Base-by-base conservation (phyloP, 805 yeast species). In the Pichia membranifaciens region DNA sequence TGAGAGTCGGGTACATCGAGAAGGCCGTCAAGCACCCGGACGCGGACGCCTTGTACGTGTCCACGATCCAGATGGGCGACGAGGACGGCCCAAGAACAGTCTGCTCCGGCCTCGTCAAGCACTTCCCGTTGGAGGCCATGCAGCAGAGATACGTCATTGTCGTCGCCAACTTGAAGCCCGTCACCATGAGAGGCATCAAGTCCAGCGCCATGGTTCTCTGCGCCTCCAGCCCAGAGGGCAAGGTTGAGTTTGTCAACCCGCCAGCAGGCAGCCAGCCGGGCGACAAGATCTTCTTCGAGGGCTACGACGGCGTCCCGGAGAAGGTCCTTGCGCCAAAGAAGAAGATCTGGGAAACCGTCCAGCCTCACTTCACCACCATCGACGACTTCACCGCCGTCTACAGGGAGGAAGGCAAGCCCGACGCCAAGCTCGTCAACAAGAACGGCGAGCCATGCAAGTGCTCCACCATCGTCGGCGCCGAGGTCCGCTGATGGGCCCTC, bases 21-120 rank as follows among this genome's bases (percentile, higher is more conserved):
- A 93, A 95, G 73, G 96, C 97, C 45, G 75, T 87, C 62, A 87
- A 87, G 68, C 99, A 93, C 72, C 99, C 99, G 53, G 91, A 93
- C 67, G 99, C 99, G 32, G 99, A 93, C 69, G 77, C 96, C 1
- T 75, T 93, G 59, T 93, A 93, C 66, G 96, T 93, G 48, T 93
- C 98, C 25, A 93, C 99, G 44, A 93, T 93, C 59, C 87, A 95
- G 54, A 82, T 87, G 75, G 99, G 99, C 57, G 99, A 93, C 60
- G 90, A 75, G 53, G 96, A 87, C 65, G 95, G 95, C 51, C 99
- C 99, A 62, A 82, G 99, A 75, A 93, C 98, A 28, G 96, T 93
- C 48, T 93, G 99, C 73, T 87, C 96, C 12, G 99, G 99, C 58
- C 76, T 93, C 60, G 97, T 89, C 53, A 87, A 87, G 58, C 81